phyloP scores from a whole-genome alignment of 2,329 filamentous ascomycete species.

The Zymoseptoria ardabiliae region DNA sequence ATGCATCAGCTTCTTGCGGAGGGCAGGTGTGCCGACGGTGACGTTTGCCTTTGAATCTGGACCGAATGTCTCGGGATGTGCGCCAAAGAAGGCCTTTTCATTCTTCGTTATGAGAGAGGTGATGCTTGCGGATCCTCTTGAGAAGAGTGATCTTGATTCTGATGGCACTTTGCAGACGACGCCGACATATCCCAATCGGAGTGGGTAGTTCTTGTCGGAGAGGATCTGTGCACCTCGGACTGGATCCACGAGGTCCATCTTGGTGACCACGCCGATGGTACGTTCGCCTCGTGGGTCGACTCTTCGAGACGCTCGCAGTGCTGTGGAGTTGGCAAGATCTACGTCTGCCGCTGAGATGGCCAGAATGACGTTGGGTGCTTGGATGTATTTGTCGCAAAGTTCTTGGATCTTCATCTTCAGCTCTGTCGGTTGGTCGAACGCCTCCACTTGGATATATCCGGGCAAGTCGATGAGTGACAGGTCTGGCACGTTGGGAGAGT shows the following conservation, averaged over 20 bases:
- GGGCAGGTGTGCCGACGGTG: constrained; percentile 71
- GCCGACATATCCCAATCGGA: constrained; percentile 92
- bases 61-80: constrained; percentile 75
- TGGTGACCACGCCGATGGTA: constrained; percentile 97
- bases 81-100: constrained; percentile 77
- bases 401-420: constrained; percentile 94
- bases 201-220: constrained; percentile 82
- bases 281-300: constrained; percentile 91
- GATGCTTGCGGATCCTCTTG: constrained; percentile 72
- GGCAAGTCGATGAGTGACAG: constrained; percentile 92
- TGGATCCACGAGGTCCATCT: constrained; percentile 95
- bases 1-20: constrained; percentile 94
- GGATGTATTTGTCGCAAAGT: constrained; percentile 97
- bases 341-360: constrained; percentile 97
- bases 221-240: constrained; percentile 70
- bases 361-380: constrained; percentile 89
- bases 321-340: constrained; percentile 92
- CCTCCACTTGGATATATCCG: constrained; percentile 93
- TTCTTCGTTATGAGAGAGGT: constrained; percentile 77
- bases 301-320: constrained; percentile 77
- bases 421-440: constrained; percentile 80
- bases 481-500: constrained; percentile 91
- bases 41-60: constrained; percentile 55
- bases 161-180: constrained; percentile 78
- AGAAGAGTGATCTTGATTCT: constrained; percentile 64